Evolutionary conservation across 345 rosid species (phyloP).

Genomic region (Bretschneidera sinensis): DNA sequence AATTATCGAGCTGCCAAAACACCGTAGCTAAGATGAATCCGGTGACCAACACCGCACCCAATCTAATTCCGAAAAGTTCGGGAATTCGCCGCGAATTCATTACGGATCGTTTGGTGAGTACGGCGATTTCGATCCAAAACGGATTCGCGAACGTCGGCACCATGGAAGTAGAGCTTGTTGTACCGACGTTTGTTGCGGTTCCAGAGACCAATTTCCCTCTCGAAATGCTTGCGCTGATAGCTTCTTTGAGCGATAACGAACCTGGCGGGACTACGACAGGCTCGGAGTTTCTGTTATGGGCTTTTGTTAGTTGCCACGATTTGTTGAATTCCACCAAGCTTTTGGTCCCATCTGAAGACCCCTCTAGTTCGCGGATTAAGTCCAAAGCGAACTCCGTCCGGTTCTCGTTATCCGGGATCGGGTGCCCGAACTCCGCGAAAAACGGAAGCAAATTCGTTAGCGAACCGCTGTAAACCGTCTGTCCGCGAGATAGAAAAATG

Average conservation of each 20-base stretch:
- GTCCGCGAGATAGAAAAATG: conserved; percentile 80
- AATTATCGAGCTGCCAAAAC: conserved; percentile 29
- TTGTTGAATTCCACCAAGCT: conserved; percentile 71
- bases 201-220: conserved; percentile 31
- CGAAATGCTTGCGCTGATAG: conserved; percentile 27
- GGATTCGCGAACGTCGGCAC: conserved; percentile 29
- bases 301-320: conserved; percentile 24
- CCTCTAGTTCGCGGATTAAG: conserved; percentile 81
- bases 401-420: conserved; percentile 85
- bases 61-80: conserved; percentile 22
- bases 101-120: conserved; percentile 34
- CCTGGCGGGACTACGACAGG: too few relatives aligned
- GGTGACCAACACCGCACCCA: conserved; percentile 34
- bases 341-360: conserved; percentile 72
- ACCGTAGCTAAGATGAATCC: conserved; percentile 45
- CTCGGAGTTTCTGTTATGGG: conserved; percentile 18
- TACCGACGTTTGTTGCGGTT: conserved; percentile 2
- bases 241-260: conserved; percentile 25
- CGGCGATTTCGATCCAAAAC: conserved; percentile 22
- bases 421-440: conserved; percentile 79
- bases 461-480: conserved; percentile 84
- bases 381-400: conserved; percentile 83
- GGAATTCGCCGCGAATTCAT: conserved; percentile 32
- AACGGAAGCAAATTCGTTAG: conserved; percentile 52
- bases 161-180: conserved; percentile 13